A percentile compares a stretch with the other conserved stretches of the same genome.
Conservation (phyloP, 139 green algal species). For the Chlamydomonas sphaeroides region DNA sequence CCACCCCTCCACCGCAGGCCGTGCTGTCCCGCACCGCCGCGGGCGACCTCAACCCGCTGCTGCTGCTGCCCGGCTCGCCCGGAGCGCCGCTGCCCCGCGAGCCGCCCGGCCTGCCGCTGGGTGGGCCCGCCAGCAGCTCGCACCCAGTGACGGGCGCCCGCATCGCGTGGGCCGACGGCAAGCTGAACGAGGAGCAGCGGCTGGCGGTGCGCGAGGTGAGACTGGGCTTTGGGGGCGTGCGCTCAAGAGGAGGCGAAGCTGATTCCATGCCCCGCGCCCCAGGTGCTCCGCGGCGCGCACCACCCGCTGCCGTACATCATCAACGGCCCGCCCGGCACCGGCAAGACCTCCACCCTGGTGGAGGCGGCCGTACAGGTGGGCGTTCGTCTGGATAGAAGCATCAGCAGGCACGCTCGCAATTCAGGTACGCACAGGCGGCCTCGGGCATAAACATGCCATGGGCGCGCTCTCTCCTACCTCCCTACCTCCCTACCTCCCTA, state of each 20-base stretch:
- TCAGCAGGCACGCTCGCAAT: too few relatives aligned
- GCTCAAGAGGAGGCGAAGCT: too few relatives aligned
- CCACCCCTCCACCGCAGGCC: not conserved
- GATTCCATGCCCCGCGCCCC: too few relatives aligned
- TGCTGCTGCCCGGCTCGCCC: conserved; percentile 1
- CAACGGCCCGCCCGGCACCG: conserved; percentile 52
- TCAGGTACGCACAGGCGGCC: too few relatives aligned
- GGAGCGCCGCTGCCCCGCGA: not conserved
- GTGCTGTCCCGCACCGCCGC: not conserved
- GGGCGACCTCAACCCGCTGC: not conserved
- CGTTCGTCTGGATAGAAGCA: too few relatives aligned
- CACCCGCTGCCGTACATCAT: conserved; percentile 51
- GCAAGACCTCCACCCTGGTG: conserved; percentile 58
- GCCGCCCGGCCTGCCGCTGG: not conserved
- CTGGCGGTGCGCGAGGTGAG: conserved; percentile 35
- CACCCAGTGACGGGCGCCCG: not conserved
- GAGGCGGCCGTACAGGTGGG: conserved; percentile 59
- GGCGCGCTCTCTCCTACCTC: too few relatives aligned
- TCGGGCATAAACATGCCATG: too few relatives aligned
- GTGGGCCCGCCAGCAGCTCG: too few relatives aligned
- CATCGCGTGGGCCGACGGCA: not conserved
- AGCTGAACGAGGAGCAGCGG: conserved; percentile 51
- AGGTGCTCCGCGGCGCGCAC: conserved; percentile 34
- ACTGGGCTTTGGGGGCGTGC: too few relatives aligned
- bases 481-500: too few relatives aligned